Base-by-base conservation (phyloP, 768 basidiomycete species). In the Phlegmacium glaucopus region DNA sequence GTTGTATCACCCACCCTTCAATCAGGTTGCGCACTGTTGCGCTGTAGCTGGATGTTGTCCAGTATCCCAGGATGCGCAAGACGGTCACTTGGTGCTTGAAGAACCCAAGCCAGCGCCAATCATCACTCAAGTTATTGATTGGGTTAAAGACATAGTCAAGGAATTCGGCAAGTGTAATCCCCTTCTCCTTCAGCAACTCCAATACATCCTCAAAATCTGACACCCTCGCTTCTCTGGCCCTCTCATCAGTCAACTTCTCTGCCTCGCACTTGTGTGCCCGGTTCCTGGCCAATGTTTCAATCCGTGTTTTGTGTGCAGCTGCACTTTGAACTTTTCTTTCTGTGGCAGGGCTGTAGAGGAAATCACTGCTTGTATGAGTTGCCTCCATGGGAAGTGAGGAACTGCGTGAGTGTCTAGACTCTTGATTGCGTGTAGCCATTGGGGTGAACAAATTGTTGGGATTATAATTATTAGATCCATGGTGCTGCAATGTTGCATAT, bases 41-140 rank as follows among this genome's bases (percentile, higher is more conserved):
- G 32, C 50, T 60, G 37, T 61, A 63, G 5, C 22, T 17, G 4
- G 49, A 45, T 2, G 59, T 55, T 1, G 46, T 53, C 64, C 67
- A 70, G 38, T 54, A 55, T 16, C 61, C 43, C 1, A 71, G 49
- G 4, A 70, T 55, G 15, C 42, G 11, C 2, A 38, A 35, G 1
- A 51, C 53, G n/a, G 25, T 16, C 2, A 48, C 55, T 9, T 27
- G 6, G 27, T 47, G 9, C 7, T 35, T 25, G 42, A 68, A 67
- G 36, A 70, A 62, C 2, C 59, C 54, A 1, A 55, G 12, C 55
- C 57, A 66, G 9, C 63, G 55, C 9, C 62, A 55, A 9, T 55
- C 48, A 15, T 46, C 39, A 18, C 53, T 47, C 0, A 27, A 27
- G 0, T 61, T 59, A 42, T 63, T 59, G 6, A 7, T 17, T 1